Evolutionary conservation across 257 asterid species (phyloP), one percentile per base, ranked within the genome.

Genomic region (Scutellaria baicalensis): DNA sequence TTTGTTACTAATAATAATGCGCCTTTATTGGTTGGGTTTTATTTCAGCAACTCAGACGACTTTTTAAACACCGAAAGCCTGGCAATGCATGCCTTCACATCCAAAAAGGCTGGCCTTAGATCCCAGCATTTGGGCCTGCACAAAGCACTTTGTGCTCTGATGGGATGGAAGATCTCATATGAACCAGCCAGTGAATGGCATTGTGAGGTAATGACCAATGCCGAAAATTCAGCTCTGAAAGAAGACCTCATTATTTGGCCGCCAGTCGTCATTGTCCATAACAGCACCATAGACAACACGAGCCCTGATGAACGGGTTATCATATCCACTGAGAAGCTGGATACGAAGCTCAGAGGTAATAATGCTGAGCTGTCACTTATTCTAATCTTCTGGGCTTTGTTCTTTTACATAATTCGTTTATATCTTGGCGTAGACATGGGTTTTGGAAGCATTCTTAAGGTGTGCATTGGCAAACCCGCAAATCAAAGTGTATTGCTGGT

Each of bases 191-290:
- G 59, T 63, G 71, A 68, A 50, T 89, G 96, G 96, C 80, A 64
- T 69, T 33, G 79, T 64, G 88, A 89, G 76, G 74, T 35, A 52
- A 54, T 84, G 70, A 72, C 87, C 40, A 61, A 48, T 50, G 67
- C 75, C 40, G 91, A 86, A 78, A 44, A 71, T 59, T 61, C 54
- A 56, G 77, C 80, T 66, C 39, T 82, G 54, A 86, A 79, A 70
- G 87, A 86, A 66, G 91, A 89, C 71, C 81, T 89, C 59, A 85
- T 89, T 70, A 83, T 89, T 27, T 89, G 93, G 96, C 96, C 92
- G 11, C 93, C 92, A 3, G 81, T 80, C 31, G 85, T 86, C 68
- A 76, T 89, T 72, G 75, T 89, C 60, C 89, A 86, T 65, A 86
- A 86, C 76, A 76, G 82, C 64, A 67, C 85, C 64, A 70, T 80